Evolutionary conservation across 2,329 filamentous ascomycete genomes (phyloP).

Genomic region (Colletotrichum sp.): DNA sequence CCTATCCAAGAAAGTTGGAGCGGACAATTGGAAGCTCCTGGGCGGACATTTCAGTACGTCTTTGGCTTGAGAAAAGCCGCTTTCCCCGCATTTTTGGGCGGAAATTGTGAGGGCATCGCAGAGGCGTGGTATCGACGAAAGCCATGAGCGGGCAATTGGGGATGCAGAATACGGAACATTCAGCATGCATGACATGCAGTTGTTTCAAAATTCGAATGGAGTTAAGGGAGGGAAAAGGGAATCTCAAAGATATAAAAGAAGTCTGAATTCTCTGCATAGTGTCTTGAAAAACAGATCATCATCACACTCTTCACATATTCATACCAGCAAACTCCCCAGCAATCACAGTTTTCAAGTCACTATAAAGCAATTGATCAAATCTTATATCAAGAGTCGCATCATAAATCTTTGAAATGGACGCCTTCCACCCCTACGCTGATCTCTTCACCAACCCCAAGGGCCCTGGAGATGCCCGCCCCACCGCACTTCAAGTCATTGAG

Average conservation of each 20-base stretch:
- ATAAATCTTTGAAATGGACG: not conserved
- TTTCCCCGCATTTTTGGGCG: not conserved
- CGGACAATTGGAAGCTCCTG: not conserved
- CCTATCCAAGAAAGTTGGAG: not conserved
- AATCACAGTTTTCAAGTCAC: not conserved
- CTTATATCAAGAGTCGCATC: not conserved
- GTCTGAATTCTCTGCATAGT: not conserved
- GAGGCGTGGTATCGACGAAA: not conserved
- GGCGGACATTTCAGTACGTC: not conserved
- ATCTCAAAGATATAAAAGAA: not conserved
- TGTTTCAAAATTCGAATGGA: not conserved
- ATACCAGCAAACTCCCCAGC: not conserved
- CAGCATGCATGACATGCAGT: not conserved
- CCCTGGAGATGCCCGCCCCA: constrained; percentile 40
- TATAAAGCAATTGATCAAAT: not conserved
- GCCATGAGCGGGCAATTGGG: not conserved
- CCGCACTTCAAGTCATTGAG: constrained; percentile 38
- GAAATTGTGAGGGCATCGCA: not conserved
- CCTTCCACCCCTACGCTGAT: constrained; percentile 2
- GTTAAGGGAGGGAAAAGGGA: not conserved
- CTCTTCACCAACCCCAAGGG: constrained; percentile 25
- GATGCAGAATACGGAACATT: not conserved
- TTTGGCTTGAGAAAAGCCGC: not conserved
- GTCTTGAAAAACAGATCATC: not conserved
- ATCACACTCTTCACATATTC: not conserved